These are phyloP conservation scores for Pholiota adiposa DNA, from an alignment of 1,284 basidiomycete genomes.

Conservation along the genomic window DNA sequence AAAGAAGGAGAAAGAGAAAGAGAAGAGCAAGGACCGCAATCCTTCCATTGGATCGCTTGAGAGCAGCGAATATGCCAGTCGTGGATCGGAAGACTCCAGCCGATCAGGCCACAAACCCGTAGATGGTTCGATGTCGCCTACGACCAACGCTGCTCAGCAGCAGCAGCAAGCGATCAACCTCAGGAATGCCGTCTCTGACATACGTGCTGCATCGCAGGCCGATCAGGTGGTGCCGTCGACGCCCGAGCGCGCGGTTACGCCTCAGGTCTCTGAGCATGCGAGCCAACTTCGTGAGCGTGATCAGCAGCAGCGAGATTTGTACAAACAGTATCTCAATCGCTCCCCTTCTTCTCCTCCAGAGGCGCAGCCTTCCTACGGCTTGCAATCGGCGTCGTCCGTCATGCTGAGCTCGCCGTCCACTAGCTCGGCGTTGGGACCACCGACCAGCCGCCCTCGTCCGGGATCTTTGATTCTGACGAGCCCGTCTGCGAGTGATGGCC, in stretches of 20 bases:
- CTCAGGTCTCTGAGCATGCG: conserved; percentile 45
- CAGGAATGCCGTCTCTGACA: conserved; percentile 31
- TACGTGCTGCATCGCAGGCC: conserved; percentile 16
- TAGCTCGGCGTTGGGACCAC: conserved; percentile 55
- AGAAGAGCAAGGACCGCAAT: conserved; percentile 54
- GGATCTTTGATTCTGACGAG: conserved; percentile 71
- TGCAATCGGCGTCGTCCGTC: conserved; percentile 66
- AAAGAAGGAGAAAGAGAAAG: conserved; percentile 73
- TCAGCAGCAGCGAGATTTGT: conserved; percentile 86
- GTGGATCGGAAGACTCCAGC: conserved; percentile 59
- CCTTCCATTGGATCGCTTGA: conserved; percentile 50
- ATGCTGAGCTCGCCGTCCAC: conserved; percentile 50
- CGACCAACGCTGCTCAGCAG: conserved; percentile 57
- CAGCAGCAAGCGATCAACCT: conserved; percentile 44
- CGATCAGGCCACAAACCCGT: conserved; percentile 46
- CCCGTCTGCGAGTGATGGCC: conserved; percentile 60
- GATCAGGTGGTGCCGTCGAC: conserved; percentile 31
- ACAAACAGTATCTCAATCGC: conserved; percentile 85
- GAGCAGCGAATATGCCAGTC: conserved; percentile 39
- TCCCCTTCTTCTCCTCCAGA: conserved; percentile 80
- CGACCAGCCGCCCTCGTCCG: conserved; percentile 60
- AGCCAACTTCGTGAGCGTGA: conserved; percentile 84
- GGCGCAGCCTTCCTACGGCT: conserved; percentile 67
- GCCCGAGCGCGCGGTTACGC: conserved; percentile 30
- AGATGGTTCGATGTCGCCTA: conserved; percentile 45